phyloP scores from a whole-genome alignment of 2,329 filamentous ascomycete species.

The Chaetomium globosum region DNA sequence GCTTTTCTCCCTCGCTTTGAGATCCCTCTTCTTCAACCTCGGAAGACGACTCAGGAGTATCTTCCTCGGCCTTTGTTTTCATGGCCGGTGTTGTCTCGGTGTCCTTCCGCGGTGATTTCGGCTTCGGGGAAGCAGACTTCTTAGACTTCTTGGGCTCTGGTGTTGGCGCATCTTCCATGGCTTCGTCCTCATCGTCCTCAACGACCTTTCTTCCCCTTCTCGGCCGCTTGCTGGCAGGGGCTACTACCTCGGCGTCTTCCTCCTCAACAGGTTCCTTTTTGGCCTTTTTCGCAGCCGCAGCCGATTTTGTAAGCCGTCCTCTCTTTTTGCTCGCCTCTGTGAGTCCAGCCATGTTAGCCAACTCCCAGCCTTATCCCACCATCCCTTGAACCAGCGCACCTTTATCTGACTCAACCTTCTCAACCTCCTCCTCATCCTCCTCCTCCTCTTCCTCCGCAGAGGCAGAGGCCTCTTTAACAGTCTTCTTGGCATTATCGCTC shows the following conservation, averaged over 20 bases:
- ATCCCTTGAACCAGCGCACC: conserved; percentile 39
- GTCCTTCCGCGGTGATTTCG: conserved; percentile 30
- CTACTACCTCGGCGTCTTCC: conserved; percentile 61
- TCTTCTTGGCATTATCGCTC: conserved; percentile 38
- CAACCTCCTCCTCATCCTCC: conserved; percentile 33
- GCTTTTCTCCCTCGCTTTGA: conserved; percentile 64
- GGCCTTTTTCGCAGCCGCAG: conserved; percentile 37
- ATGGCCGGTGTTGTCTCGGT: conserved; percentile 39
- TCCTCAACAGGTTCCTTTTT: conserved; percentile 49
- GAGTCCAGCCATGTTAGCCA: conserved; percentile 8
- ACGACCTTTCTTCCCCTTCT: conserved; percentile 52
- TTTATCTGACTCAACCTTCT: conserved; percentile 42
- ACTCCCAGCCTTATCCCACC: conserved; percentile 5
- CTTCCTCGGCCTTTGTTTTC: conserved; percentile 53
- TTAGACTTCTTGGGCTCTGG: conserved; percentile 37
- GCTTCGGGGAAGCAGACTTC: conserved; percentile 36
- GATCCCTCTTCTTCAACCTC: conserved; percentile 59
- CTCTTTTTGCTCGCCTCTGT: conserved; percentile 49
- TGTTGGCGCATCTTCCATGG: conserved; percentile 44
- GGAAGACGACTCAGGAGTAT: conserved; percentile 49
- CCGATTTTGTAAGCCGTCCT: conserved; percentile 39
- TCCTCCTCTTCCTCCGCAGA: conserved; percentile 20
- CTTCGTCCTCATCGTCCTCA: conserved; percentile 58
- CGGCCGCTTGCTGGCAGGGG: conserved; percentile 53
- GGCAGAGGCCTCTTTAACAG: conserved; percentile 18